These are phyloP conservation scores for Cenchrus americanus DNA, from an alignment of 176 grass and related monocot species.

Conservation along the genomic window DNA sequence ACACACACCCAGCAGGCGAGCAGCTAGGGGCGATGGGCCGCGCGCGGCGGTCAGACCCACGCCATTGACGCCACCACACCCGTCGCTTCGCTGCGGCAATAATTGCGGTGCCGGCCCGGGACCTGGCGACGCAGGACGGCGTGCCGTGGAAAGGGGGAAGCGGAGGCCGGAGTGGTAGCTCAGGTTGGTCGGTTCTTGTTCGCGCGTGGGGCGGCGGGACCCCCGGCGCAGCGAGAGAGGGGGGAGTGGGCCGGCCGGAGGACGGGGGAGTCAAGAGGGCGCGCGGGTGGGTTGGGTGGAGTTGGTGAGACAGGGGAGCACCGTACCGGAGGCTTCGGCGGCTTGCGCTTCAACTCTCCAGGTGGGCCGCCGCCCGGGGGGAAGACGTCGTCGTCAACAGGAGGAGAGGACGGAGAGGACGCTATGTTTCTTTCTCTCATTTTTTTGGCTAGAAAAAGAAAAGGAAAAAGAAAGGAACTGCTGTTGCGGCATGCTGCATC, in stretches of 20 bases:
- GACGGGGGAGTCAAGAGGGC: not conserved
- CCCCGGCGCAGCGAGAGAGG: not conserved
- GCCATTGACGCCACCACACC: slow-evolving; percentile 40
- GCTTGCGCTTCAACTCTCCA: slow-evolving; percentile 9
- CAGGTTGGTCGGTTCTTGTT: slow-evolving; percentile 1
- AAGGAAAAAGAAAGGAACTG: not conserved
- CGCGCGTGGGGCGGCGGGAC: not conserved
- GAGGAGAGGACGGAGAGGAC: not conserved
- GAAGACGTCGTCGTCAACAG: no score
- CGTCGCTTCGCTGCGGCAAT: slow-evolving; percentile 36
- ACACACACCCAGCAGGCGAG: not conserved
- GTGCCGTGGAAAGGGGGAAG: slow-evolving; percentile 7
- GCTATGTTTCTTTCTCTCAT: no score
- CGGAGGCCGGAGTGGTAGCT: not conserved
- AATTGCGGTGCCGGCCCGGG: not conserved
- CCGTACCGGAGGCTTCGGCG: not conserved
- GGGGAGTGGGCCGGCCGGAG: not conserved
- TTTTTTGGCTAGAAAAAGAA: not conserved
- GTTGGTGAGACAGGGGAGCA: slow-evolving; percentile 37
- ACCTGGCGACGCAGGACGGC: not conserved
- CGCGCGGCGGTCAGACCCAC: slow-evolving; percentile 16
- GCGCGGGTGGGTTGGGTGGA: not conserved
- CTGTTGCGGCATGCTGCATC: not conserved
- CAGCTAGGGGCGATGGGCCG: not conserved
- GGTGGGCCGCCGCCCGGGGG: not conserved